Base-by-base conservation (phyloP, 768 basidiomycete species). In the Tremella mesenterica region DNA sequence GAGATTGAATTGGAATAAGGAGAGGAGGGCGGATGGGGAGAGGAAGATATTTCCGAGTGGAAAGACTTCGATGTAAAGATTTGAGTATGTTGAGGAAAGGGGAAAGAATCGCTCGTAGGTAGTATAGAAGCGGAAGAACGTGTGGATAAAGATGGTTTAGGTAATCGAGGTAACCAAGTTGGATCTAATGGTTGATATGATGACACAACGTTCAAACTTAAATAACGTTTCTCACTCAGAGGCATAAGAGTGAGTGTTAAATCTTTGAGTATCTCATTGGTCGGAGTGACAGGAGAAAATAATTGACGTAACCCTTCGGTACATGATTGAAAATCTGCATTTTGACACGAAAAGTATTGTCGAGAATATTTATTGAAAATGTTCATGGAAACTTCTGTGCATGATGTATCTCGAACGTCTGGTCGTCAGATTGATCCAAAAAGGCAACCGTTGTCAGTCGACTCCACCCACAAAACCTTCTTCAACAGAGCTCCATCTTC, bases 321-420 rank as follows among this genome's bases (percentile, higher is more conserved):
- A 33, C 64, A 65, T 7, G 59, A 52, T 52, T 69, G 67, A 20
- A 69, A 54, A 28, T 56, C 54, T 4, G 62, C 54, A 29, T 61
- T 56, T 1, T 29, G 20, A n/a, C 44, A 36, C 6, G 61, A 39
- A 46, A 65, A 69, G 20, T 61, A 31, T 1, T 54, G 23, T 7
- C 41, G 44, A 4, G 31, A 54, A 3, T 44, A 33, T 8, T 60
- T 57, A 30, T 69, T 69, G 57, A 69, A 62, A 8, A 69, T 57
- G 12, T 57, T 48, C 4, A 63, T 59, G 7, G 53, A 55, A 4
- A 49, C 39, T n/a, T 52, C 25, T 2, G 64, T 69, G 28, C 59
- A 61, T 1, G 67, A 69, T 20, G 67, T 69, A 31, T 64, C 56
- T n/a, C 67, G 61, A 2, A 64, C 47, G 28, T 69, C 64, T 65